These are phyloP conservation scores for Spizellomyces sp. DNA, from an alignment of 192 early-diverging fungal species.

Conservation along the genomic window DNA sequence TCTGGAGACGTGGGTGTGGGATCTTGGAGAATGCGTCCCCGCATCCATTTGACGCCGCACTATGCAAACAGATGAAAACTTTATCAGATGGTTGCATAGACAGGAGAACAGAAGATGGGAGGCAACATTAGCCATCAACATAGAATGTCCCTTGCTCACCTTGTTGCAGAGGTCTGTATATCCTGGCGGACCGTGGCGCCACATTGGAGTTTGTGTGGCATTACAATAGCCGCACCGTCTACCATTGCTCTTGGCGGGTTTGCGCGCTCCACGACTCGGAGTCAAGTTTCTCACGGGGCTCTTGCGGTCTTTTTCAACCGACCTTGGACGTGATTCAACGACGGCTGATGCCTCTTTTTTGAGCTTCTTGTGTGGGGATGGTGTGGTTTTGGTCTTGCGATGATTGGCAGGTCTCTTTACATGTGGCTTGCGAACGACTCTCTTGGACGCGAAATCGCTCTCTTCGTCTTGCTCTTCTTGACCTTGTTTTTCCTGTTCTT, in stretches of 20 bases:
- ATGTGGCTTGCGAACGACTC: neutral
- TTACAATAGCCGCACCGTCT: slow-evolving; percentile 31
- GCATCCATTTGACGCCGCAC: slow-evolving; percentile 42
- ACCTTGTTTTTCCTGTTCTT: neutral
- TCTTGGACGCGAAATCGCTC: neutral
- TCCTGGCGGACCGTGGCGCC: slow-evolving; percentile 41
- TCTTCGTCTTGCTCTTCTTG: neutral
- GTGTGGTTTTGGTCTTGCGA: neutral
- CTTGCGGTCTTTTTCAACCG: too few species aligned
- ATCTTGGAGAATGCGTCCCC: slow-evolving; percentile 33
- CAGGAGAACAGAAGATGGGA: neutral
- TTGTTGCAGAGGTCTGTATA: slow-evolving; percentile 39
- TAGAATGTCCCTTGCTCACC: neutral
- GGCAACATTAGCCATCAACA: neutral
- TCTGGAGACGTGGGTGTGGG: neutral
- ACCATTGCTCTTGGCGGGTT: slow-evolving; percentile 1
- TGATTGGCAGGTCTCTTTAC: neutral
- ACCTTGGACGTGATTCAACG: neutral
- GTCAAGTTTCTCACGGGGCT: neutral
- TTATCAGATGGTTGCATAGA: neutral
- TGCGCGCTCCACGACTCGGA: neutral
- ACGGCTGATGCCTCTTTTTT: neutral
- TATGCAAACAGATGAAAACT: neutral
- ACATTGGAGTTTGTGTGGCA: slow-evolving; percentile 43
- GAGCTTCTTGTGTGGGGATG: neutral